Base-by-base conservation (phyloP, 2,329 filamentous ascomycete species). In the Diaporthe amygdali region DNA sequence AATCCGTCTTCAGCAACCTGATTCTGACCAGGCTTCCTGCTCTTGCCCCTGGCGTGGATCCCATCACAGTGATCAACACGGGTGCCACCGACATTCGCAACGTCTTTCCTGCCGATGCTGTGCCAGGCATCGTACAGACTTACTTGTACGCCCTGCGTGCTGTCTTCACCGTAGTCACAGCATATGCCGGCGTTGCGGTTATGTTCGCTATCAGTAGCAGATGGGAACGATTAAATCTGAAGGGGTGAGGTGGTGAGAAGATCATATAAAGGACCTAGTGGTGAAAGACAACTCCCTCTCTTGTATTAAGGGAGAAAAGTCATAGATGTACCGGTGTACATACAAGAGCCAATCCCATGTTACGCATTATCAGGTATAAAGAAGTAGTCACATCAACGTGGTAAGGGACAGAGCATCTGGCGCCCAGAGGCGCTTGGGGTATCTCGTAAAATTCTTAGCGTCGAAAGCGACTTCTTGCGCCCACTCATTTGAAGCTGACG, bases 341-440 rank as follows among this genome's bases (percentile, higher is more conserved):
- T n/a, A n/a, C n/a, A n/a, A n/a, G n/a, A n/a, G n/a, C n/a, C n/a
- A n/a, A n/a, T n/a, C n/a, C n/a, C n/a, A n/a, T n/a, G n/a, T n/a
- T n/a, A n/a, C n/a, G n/a, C n/a, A n/a, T n/a, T n/a, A n/a, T n/a
- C 27, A 27, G 20, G 27, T 25, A 47, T 20, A 0, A 3, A 22
- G 20, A 15, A 37, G 0, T 46, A 27, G 14, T 47, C 41, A 68
- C 41, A 59, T 25, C 30, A 2, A 17, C 12, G 25, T 47, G 17
- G 3, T 47, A 25, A 22, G 5, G 66, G 41, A n/a, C 41, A 20
- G 27, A 47, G 52, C 52, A 68, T 68, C 66, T 68, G 41, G 66
- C 66, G 66, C 66, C 66, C 41, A 68, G 37, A 20, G 66, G 66
- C 66, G 66, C 66, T 56, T 10, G 52, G 52, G 52, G 52, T 56